phyloP scores from a whole-genome alignment of 73 alveolate genomes.

The Effrenium voratum region DNA sequence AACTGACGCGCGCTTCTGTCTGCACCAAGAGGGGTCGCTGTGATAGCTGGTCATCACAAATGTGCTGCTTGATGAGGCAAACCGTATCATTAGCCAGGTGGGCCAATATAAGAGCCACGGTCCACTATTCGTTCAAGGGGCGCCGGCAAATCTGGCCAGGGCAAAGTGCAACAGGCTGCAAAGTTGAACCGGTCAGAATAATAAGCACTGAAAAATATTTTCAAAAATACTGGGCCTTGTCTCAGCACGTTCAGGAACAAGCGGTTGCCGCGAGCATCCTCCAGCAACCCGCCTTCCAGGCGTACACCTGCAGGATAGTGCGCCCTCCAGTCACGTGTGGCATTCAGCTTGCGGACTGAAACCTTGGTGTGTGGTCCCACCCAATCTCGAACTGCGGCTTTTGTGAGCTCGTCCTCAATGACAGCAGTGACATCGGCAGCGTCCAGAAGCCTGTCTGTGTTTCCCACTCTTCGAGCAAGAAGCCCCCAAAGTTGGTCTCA shows the following conservation, averaged over 20 bases:
- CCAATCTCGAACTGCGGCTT: not conserved
- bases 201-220: not conserved
- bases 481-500: conserved; percentile 40
- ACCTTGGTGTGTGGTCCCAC: not conserved
- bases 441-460: not conserved
- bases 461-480: not conserved
- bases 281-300: not conserved
- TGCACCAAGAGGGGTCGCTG: too few relatives aligned
- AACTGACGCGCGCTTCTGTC: too few relatives aligned
- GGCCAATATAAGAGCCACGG: too few relatives aligned
- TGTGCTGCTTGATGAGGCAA: too few relatives aligned
- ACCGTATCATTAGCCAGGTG: too few relatives aligned
- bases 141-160: too few relatives aligned
- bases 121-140: too few relatives aligned
- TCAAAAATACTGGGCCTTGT: not conserved
- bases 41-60: too few relatives aligned
- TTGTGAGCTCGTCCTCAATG: not conserved
- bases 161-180: too few relatives aligned
- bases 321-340: conserved; percentile 30
- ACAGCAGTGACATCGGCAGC: conserved; percentile 11
- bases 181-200: too few relatives aligned
- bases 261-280: conserved; percentile 1
- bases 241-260: not conserved
- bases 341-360: not conserved
- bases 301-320: not conserved